A percentile compares a stretch with the other conserved stretches of the same genome.
Conservation (phyloP, 2,329 filamentous ascomycete genomes). For the Cyphellophora attinorum region DNA sequence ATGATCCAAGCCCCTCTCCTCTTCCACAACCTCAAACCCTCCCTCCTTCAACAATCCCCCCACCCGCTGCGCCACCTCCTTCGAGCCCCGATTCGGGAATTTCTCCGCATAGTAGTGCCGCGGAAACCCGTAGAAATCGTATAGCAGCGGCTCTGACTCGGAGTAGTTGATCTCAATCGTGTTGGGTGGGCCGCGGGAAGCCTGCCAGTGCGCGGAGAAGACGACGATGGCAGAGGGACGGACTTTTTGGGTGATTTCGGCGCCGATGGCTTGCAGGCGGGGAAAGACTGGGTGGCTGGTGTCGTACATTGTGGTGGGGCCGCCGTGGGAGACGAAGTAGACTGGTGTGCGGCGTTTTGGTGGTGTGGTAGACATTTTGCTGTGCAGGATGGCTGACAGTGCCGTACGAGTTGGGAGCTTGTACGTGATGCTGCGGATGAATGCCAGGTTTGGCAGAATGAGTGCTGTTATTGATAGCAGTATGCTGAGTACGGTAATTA, state of each 20-base stretch:
- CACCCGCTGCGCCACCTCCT: slow-evolving; percentile 49
- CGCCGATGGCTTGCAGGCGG: slow-evolving; percentile 55
- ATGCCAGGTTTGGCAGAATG: too few species aligned
- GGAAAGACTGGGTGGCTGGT: slow-evolving; percentile 57
- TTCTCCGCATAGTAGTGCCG: slow-evolving; percentile 57
- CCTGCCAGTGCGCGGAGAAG: slow-evolving; percentile 72
- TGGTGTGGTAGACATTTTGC: background rate
- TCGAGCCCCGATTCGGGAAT: slow-evolving; percentile 55
- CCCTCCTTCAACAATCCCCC: slow-evolving; percentile 45
- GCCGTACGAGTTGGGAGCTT: too few species aligned
- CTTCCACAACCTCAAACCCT: slow-evolving; percentile 50
- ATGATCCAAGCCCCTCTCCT: slow-evolving; percentile 61
- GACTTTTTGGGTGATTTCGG: slow-evolving; percentile 60
- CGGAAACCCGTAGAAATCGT: slow-evolving; percentile 68
- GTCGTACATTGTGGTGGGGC: slow-evolving; percentile 59
- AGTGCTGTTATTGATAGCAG: too few species aligned
- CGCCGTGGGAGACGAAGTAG: slow-evolving; percentile 44
- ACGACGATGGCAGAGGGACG: slow-evolving; percentile 65
- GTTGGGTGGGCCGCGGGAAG: slow-evolving; percentile 27
- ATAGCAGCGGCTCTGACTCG: slow-evolving; percentile 56
- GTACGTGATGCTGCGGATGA: too few species aligned
- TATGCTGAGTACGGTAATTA: too few species aligned
- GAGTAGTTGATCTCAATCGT: slow-evolving; percentile 57
- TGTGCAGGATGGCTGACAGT: too few species aligned
- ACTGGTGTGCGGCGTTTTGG: slow-evolving; percentile 30